phyloP scores from a whole-genome alignment of 768 basidiomycete species.

The Agrocybe chaxingu region DNA sequence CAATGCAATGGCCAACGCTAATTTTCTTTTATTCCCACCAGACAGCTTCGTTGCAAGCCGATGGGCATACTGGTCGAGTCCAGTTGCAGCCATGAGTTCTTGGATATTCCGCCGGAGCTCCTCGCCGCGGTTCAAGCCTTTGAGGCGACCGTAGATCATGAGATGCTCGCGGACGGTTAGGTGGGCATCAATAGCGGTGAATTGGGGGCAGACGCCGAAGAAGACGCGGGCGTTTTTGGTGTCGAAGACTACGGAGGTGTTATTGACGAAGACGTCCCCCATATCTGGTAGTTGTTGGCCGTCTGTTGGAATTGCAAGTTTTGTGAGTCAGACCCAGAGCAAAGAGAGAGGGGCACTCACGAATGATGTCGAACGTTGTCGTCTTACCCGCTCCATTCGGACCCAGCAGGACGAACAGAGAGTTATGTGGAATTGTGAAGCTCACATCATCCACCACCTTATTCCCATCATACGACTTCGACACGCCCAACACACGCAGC shows the following conservation, averaged over 20 bases:
- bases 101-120: conserved; percentile 54
- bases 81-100: conserved; percentile 54
- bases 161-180: conserved; percentile 78
- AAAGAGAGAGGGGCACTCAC: conserved; percentile 33
- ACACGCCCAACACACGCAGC: conserved; percentile 59
- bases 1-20: conserved; percentile 72
- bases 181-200: conserved; percentile 78
- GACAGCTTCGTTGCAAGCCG: conserved; percentile 71
- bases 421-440: conserved; percentile 59
- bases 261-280: conserved; percentile 69
- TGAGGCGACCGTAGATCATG: conserved; percentile 68
- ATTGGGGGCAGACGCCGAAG: conserved; percentile 82
- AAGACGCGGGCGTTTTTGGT: conserved; percentile 61
- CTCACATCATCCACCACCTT: conserved; percentile 72
- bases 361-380: conserved; percentile 77
- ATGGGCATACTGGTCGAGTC: conserved; percentile 57
- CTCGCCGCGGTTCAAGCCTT: conserved; percentile 50
- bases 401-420: conserved; percentile 69
- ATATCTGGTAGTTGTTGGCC: conserved; percentile 63
- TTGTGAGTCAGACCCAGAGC: background rate
- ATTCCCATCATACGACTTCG: conserved; percentile 54
- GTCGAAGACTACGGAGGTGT: conserved; percentile 56
- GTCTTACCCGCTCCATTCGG: conserved; percentile 86
- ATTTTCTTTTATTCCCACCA: conserved; percentile 77
- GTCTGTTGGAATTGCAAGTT: conserved; percentile 33